Conservation (phyloP, 495 filamentous ascomycete genomes). For the Haplographium delicatum region DNA sequence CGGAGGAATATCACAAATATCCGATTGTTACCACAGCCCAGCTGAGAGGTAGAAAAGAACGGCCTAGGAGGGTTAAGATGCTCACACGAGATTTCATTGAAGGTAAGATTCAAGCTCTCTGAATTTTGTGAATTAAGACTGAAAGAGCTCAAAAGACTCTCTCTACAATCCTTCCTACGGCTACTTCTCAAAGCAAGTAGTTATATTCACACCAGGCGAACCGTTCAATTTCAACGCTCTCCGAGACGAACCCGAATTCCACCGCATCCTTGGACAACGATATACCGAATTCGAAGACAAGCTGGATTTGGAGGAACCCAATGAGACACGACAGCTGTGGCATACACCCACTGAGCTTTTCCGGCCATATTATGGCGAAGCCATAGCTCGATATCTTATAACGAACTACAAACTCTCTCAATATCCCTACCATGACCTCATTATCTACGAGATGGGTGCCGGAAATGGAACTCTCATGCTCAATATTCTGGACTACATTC, state of each 20-base stretch:
- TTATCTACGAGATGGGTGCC: constrained; percentile 98
- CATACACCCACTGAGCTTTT: constrained; percentile 98
- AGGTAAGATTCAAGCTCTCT: constrained; percentile 44
- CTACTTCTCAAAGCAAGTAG: constrained; percentile 95
- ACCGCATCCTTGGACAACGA: constrained; percentile 63
- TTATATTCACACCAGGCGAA: constrained; percentile 88
- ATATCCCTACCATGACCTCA: constrained; percentile 93
- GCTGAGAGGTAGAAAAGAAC: constrained; percentile 61
- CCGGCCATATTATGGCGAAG: constrained; percentile 92
- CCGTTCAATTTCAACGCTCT: constrained; percentile 88
- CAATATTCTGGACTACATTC: constrained; percentile 96
- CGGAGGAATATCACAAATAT: constrained; percentile 70
- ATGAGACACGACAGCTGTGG: constrained; percentile 88
- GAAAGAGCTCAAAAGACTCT: constrained; percentile 57
- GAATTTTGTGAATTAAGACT: constrained; percentile 4
- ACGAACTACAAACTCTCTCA: constrained; percentile 91
- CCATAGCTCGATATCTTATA: constrained; percentile 88
- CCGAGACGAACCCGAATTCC: constrained; percentile 77
- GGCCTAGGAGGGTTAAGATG: constrained; percentile 92
- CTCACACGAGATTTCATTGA: constrained; percentile 95
- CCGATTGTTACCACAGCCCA: constrained; percentile 80
- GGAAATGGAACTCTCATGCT: constrained; percentile 97
- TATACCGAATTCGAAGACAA: constrained; percentile 88
- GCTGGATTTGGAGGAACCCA: constrained; percentile 61
- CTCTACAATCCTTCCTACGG: constrained; percentile 97